Conservation (phyloP, 306 rosid species). For the Phaseolus lunatus region DNA sequence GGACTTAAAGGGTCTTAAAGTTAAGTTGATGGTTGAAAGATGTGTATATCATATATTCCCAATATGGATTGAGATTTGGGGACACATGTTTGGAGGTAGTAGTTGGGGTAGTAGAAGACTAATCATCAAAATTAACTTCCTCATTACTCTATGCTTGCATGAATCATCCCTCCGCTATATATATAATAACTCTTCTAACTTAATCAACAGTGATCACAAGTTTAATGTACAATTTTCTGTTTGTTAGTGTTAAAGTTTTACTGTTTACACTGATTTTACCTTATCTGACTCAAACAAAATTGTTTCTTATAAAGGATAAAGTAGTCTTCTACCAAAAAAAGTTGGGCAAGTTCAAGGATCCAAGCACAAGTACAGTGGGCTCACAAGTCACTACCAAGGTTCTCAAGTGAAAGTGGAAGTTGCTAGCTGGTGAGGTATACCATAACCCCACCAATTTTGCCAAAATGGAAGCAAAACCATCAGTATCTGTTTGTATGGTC, state of each 20-base stretch:
- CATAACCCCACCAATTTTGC: conserved; percentile 50
- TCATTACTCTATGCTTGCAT: not conserved
- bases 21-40: conserved; percentile 41
- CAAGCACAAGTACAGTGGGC: conserved; percentile 36
- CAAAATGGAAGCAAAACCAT: conserved; percentile 51
- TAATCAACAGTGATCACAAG: no score
- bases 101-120: conserved; percentile 47
- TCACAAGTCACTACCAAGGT: conserved; percentile 36
- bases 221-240: no score
- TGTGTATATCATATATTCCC: conserved; percentile 49
- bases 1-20: conserved; percentile 50
- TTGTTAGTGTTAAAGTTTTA: no score
- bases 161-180: no score
- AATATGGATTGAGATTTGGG: conserved; percentile 52
- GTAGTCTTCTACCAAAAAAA: not conserved
- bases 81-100: conserved; percentile 54
- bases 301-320: not conserved
- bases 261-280: no score
- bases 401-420: conserved; percentile 55
- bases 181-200: no score
- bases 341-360: conserved; percentile 77
- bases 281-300: not conserved
- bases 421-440: conserved; percentile 56
- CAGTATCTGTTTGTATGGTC: conserved; percentile 48
- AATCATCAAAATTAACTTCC: not conserved